phyloP scores from a whole-genome alignment of 805 yeast genomes.

The Wickerhamomyces chaumierensis region DNA sequence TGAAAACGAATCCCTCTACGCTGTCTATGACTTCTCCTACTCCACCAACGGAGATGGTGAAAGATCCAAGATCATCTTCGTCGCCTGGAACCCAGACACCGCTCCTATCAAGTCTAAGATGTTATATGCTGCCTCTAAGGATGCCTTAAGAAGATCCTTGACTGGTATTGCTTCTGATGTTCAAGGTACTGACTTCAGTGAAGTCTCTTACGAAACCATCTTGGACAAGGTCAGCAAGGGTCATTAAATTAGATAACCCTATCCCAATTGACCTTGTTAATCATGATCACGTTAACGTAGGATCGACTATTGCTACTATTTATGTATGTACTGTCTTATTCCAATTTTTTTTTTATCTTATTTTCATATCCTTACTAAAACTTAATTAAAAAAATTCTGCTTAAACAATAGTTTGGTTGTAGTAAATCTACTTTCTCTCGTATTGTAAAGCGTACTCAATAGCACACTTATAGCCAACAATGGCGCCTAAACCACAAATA shows the following conservation, averaged over 20 bases:
- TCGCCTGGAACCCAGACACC: conserved; percentile 97
- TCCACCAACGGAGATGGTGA: conserved; percentile 90
- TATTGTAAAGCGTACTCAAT: conserved; percentile 19
- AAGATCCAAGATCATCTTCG: conserved; percentile 62
- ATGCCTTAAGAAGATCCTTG: conserved; percentile 93
- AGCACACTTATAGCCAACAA: conserved; percentile 19
- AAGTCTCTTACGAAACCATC: conserved; percentile 90
- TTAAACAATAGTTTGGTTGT: too few species aligned
- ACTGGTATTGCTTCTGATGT: conserved; percentile 90
- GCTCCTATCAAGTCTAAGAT: conserved; percentile 93
- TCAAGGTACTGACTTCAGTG: conserved; percentile 97
- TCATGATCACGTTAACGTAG: too few species aligned
- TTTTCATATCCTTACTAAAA: too few species aligned
- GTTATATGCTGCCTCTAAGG: conserved; percentile 98
- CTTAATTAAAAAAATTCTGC: too few species aligned
- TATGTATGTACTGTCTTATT: too few species aligned
- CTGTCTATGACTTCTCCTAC: conserved; percentile 94
- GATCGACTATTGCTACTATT: neutral
- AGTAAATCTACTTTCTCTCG: neutral
- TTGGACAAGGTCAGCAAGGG: conserved; percentile 70
- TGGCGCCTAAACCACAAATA: conserved; percentile 19
- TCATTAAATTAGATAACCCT: neutral
- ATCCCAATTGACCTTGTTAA: neutral
- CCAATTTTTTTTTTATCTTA: too few species aligned
- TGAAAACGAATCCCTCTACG: conserved; percentile 93